Evolutionary conservation across 169 alveolate genomes (phyloP).

Genomic region (Eimeria tenella): DNA sequence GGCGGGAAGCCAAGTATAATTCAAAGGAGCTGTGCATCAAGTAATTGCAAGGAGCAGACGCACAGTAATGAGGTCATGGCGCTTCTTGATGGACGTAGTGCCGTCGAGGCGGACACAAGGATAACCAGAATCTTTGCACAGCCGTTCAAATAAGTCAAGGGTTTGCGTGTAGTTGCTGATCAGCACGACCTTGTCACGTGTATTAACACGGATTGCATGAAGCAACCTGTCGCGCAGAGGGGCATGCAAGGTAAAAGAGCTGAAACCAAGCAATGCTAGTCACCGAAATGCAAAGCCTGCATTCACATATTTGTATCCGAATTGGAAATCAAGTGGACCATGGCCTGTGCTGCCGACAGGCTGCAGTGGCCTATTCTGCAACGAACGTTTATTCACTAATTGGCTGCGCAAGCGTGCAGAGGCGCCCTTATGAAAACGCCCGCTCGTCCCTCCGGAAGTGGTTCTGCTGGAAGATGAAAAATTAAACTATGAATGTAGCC

Average conservation of each 20-base stretch:
- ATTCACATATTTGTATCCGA: no score
- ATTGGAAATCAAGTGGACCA: no score
- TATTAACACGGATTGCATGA: constrained; percentile 81
- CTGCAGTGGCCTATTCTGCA: no score
- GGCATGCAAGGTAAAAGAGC: no score
- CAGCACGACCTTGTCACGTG: constrained; percentile 93
- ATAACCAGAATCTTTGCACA: constrained; percentile 90
- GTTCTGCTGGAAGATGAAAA: not conserved
- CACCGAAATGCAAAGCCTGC: no score
- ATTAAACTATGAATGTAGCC: not conserved
- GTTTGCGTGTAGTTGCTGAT: constrained; percentile 95
- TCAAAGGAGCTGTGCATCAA: not conserved
- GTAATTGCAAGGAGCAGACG: constrained; percentile 5
- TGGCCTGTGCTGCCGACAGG: no score
- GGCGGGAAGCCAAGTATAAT: not conserved
- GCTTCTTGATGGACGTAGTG: constrained; percentile 88
- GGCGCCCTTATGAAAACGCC: not conserved
- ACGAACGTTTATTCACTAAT: no score
- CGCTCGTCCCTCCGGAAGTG: not conserved
- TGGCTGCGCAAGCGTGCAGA: not conserved
- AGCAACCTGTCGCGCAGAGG: constrained; percentile 45
- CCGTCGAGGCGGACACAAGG: constrained; percentile 95
- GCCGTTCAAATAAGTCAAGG: constrained; percentile 90
- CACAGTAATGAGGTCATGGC: constrained; percentile 91
- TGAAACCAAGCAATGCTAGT: no score